Evolutionary conservation across 495 filamentous ascomycete species (phyloP).

Genomic region (Penicillium egyptiacum): DNA sequence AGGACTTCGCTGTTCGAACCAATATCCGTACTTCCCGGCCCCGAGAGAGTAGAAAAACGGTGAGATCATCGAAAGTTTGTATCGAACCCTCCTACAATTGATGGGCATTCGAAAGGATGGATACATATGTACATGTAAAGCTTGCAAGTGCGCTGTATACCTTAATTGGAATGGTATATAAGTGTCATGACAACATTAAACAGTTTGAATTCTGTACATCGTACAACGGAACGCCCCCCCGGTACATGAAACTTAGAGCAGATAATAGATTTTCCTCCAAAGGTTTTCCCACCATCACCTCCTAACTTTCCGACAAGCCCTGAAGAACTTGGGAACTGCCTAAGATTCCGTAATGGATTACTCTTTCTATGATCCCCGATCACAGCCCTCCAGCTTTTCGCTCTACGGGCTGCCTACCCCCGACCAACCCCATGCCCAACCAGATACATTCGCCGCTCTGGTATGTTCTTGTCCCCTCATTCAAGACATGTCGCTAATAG

Average conservation of each 20-base stretch:
- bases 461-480: not conserved
- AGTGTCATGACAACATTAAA: not conserved
- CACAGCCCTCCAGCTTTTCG: constrained; percentile 31
- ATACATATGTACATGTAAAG: not conserved
- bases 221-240: constrained; percentile 4
- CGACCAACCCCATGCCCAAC: constrained; percentile 28
- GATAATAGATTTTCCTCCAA: not conserved
- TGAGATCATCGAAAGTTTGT: constrained; percentile 26
- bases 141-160: not conserved
- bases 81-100: constrained; percentile 8
- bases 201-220: not conserved
- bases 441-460: constrained; percentile 17
- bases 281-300: not conserved
- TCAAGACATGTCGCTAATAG: not conserved
- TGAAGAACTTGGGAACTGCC: not conserved
- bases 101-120: not conserved
- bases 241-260: not conserved
- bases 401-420: constrained; percentile 45
- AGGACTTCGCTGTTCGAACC: not conserved
- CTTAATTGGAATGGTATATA: not conserved
- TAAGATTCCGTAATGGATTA: constrained; percentile 38
- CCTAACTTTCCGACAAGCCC: constrained; percentile 1
- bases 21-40: not conserved
- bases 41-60: not conserved
- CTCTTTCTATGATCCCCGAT: constrained; percentile 36